phyloP scores from a whole-genome alignment of 2,329 filamentous ascomycete genomes.

The Fusarium tricinctum region DNA sequence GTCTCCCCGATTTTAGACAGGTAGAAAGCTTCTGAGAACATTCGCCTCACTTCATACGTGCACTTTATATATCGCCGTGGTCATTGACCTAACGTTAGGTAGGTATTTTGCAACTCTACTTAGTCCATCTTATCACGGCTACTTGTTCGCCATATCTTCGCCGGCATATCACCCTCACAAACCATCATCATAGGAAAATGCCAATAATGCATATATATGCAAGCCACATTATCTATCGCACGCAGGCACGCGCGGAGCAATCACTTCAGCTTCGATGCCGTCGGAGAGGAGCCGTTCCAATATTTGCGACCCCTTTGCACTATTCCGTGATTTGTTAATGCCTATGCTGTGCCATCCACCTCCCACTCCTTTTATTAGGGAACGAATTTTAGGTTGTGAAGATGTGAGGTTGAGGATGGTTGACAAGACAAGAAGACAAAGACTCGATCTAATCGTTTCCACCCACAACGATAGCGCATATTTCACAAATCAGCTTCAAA shows the following conservation, averaged over 20 bases:
- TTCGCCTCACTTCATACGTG: constrained; percentile 23
- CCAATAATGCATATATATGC: constrained; percentile 1
- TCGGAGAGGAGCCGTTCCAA: too few species aligned
- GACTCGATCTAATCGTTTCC: background rate
- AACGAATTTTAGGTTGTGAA: background rate
- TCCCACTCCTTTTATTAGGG: background rate
- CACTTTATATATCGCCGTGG: constrained; percentile 12
- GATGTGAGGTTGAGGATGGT: background rate
- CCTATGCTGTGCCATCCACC: background rate
- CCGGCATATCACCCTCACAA: background rate
- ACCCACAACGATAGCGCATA: background rate
- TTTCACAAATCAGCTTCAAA: background rate
- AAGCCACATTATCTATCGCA: constrained; percentile 17
- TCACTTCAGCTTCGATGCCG: background rate
- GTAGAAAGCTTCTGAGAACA: background rate
- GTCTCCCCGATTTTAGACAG: constrained; percentile 5
- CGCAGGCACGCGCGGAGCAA: background rate
- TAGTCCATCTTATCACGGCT: background rate
- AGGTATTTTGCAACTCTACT: background rate
- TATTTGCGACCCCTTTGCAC: too few species aligned
- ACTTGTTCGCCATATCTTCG: background rate
- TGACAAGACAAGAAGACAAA: background rate
- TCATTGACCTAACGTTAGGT: background rate
- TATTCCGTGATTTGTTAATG: constrained; percentile 23
- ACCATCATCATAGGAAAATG: background rate